A percentile compares a stretch with the other conserved stretches of the same genome.
Evolutionary conservation across 1,284 basidiomycete species (phyloP).

Genomic region (Rhizopogon parksii): DNA sequence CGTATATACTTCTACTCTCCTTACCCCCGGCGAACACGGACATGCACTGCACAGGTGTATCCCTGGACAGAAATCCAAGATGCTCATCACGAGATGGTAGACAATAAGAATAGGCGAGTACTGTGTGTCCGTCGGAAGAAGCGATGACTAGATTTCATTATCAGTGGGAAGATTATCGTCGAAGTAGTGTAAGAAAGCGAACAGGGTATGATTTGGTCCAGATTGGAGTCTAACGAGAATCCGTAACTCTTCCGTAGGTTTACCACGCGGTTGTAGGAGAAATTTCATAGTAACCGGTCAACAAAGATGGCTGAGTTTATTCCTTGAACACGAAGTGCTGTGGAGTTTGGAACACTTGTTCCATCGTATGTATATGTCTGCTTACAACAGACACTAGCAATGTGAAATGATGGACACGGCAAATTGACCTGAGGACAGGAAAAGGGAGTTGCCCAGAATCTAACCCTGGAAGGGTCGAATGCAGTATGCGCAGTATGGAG

Average conservation of each 20-base stretch:
- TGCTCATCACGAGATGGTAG: slow-evolving; percentile 85
- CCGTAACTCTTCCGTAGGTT: not conserved
- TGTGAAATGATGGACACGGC: not conserved
- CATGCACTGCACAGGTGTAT: slow-evolving; percentile 48
- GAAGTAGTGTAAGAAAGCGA: slow-evolving; percentile 31
- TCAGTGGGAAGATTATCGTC: slow-evolving; percentile 54
- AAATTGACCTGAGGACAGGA: not conserved
- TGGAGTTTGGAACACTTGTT: not conserved
- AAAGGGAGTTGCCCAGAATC: too few relatives aligned
- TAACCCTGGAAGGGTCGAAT: not conserved
- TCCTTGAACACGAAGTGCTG: not conserved
- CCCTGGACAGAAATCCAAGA: slow-evolving; percentile 78
- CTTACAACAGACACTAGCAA: not conserved
- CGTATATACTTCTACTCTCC: slow-evolving; percentile 14
- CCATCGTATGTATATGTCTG: not conserved
- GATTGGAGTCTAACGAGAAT: not conserved
- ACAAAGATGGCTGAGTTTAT: not conserved
- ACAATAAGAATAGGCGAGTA: slow-evolving; percentile 64
- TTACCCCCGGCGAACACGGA: slow-evolving; percentile 16
- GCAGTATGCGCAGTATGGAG: not conserved
- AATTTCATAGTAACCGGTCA: too few relatives aligned
- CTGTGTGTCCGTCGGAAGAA: not conserved
- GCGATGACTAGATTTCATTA: slow-evolving; percentile 1
- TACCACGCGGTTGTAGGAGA: too few relatives aligned
- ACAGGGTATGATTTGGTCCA: slow-evolving; percentile 4